Evolutionary conservation across 306 rosid genomes (phyloP), one percentile per base, ranked within the genome.

Genomic region (Sicyos baderoa): DNA sequence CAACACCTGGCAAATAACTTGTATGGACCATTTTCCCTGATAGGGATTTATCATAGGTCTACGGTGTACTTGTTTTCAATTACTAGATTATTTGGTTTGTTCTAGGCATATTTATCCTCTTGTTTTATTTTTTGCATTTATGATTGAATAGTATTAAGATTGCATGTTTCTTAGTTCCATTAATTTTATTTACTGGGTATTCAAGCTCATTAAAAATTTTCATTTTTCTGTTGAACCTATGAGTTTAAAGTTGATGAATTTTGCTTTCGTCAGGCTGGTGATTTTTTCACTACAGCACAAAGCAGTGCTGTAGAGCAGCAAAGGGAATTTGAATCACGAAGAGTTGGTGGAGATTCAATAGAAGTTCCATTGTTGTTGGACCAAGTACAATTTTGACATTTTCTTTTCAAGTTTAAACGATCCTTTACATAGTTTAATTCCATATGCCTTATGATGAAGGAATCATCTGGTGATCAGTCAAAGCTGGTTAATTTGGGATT

Each of bases 311-410:
- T 73, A 35, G 86, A 82, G 54, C 88, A 73, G 68, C 95, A 80
- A 64, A 83, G 80, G 70, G 89, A 80, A 76, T 48, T 76, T 73
- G 86, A 86, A 73, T 85, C 76, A 71, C 81, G 78, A 35, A 59
- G 75, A 70, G 63, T 10, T 67, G 77, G 72, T 73, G 89, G 85
- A 76, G 86, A 78, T 50, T 83, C 95, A 51, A 83, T 91, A 59
- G 95, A 87, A 77, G 85, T 85, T 62, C 97, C 97, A 47, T 76
- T 91, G 70, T 86, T 91, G 80, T 61, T 73, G 70, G 76, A 73
- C 19, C 70, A 73, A 50, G 76, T 73, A 73, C 68, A 72, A 44
- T 3, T 35, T 10, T 37, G 21, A 45, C 29, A 7, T 45, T 23
- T 21, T 72, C 16, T 47, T 55, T 40, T 44, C 49, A 40, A 17